A percentile compares a stretch with the other conserved stretches of the same genome.
Evolutionary conservation across 768 basidiomycete genomes (phyloP).

Genomic region (Tylopilus cervinicoccineus): DNA sequence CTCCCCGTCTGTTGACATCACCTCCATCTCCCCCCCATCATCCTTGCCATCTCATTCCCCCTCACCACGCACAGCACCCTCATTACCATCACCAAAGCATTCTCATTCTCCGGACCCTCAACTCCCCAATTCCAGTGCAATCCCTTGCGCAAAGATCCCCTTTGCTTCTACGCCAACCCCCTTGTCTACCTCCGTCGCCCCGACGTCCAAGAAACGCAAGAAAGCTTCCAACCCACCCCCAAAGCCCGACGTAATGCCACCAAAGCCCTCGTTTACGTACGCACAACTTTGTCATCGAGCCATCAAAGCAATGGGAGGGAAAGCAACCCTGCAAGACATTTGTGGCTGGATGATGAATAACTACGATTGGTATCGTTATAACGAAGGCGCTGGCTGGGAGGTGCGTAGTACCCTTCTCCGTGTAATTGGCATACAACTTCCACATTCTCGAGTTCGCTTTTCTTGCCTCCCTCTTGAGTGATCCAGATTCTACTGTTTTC

Average conservation of each 20-base stretch:
- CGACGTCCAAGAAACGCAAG: conserved; percentile 65
- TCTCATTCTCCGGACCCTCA: conserved; percentile 46
- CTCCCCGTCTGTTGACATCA: conserved; percentile 81
- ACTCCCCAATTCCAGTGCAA: conserved; percentile 61
- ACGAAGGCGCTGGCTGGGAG: conserved; percentile 86
- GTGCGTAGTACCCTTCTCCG: conserved; percentile 40
- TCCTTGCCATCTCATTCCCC: conserved; percentile 77
- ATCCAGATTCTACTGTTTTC: conserved; percentile 1
- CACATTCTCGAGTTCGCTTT: background rate
- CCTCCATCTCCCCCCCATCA: conserved; percentile 77
- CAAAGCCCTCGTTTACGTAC: conserved; percentile 88
- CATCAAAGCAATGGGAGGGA: conserved; percentile 74
- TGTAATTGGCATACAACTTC: background rate
- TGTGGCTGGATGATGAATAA: conserved; percentile 87
- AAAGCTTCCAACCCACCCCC: conserved; percentile 45
- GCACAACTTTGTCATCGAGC: conserved; percentile 89
- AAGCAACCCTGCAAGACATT: conserved; percentile 89
- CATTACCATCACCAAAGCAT: conserved; percentile 42
- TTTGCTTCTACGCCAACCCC: conserved; percentile 22
- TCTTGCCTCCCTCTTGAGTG: background rate
- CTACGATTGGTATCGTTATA: conserved; percentile 87
- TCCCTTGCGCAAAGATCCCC: conserved; percentile 41
- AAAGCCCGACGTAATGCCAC: conserved; percentile 74
- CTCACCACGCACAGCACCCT: conserved; percentile 47
- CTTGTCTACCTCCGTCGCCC: conserved; percentile 10